Evolutionary conservation across 495 filamentous ascomycete species (phyloP).

Genomic region (Talaromyces trachyspermus): DNA sequence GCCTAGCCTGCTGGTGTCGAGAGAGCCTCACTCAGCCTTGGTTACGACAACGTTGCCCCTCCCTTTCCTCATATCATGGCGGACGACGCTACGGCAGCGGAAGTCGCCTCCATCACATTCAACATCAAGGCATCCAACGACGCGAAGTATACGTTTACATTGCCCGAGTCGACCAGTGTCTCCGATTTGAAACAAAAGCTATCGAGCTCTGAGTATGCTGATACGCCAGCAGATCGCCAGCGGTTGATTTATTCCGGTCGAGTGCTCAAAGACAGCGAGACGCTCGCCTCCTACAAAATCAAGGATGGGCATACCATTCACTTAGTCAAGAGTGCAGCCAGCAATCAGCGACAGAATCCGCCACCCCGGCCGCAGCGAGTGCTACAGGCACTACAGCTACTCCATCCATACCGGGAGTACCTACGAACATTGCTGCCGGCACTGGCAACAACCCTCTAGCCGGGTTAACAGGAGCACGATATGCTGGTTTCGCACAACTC

Average conservation of each 20-base stretch:
- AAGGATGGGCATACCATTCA: conserved; percentile 94
- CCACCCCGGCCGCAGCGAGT: conserved; percentile 43
- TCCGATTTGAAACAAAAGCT: conserved; percentile 86
- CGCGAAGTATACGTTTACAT: conserved; percentile 71
- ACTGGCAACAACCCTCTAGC: conserved; percentile 87
- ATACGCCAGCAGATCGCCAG: conserved; percentile 77
- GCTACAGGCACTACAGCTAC: conserved; percentile 44
- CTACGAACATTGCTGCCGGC: conserved; percentile 85
- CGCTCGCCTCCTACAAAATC: conserved; percentile 81
- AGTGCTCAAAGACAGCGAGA: conserved; percentile 89
- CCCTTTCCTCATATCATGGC: conserved; percentile 27
- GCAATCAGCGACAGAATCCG: conserved; percentile 67
- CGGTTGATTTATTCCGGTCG: conserved; percentile 96
- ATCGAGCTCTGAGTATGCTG: conserved; percentile 67
- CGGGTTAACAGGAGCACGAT: conserved; percentile 85
- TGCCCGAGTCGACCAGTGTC: conserved; percentile 69
- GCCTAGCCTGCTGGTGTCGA: neutral
- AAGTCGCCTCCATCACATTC: conserved; percentile 70
- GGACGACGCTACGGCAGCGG: conserved; percentile 36
- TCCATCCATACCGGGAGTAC: conserved; percentile 54
- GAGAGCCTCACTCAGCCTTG: neutral
- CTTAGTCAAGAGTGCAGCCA: conserved; percentile 89
- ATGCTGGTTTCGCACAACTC: conserved; percentile 84
- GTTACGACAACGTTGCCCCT: neutral
- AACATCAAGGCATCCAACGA: conserved; percentile 88